Conservation (phyloP, 305 asterid species). For the Solanum hybrid region DNA sequence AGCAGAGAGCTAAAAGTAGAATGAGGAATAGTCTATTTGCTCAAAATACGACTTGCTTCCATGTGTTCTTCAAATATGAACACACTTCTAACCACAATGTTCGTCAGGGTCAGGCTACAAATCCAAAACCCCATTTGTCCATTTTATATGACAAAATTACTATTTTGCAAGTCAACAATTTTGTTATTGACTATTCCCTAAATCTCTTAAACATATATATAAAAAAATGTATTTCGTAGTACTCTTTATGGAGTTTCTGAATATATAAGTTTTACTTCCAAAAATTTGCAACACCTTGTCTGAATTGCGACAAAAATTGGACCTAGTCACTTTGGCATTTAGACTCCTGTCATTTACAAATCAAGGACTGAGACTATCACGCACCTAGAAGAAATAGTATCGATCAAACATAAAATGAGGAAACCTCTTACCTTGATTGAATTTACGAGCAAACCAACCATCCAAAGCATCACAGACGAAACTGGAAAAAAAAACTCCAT, state of each 20-base stretch:
- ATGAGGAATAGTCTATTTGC: background rate
- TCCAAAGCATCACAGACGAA: slow-evolving; percentile 96
- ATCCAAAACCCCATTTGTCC: background rate
- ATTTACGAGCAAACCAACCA: slow-evolving; percentile 93
- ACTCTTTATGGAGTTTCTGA: background rate
- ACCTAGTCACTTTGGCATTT: background rate
- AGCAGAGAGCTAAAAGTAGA: background rate
- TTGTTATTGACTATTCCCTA: background rate
- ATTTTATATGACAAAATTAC: background rate
- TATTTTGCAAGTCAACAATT: background rate
- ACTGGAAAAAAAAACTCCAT: slow-evolving; percentile 31
- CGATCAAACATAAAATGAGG: background rate
- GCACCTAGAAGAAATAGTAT: background rate
- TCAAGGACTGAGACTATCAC: background rate
- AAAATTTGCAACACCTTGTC: background rate
- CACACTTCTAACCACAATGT: background rate
- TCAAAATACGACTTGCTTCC: background rate
- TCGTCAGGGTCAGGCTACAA: background rate
- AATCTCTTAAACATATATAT: background rate
- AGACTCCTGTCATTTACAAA: background rate
- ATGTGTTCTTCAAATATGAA: background rate
- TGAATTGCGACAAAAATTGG: background rate
- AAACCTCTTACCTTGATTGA: slow-evolving; percentile 79
- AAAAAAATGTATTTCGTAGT: background rate
- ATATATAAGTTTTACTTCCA: background rate